Percentiles rank a stretch among this genome's conserved stretches.
Evolutionary conservation across 2,329 filamentous ascomycete species (phyloP).

Genomic region (Sporothrix brasiliensis): DNA sequence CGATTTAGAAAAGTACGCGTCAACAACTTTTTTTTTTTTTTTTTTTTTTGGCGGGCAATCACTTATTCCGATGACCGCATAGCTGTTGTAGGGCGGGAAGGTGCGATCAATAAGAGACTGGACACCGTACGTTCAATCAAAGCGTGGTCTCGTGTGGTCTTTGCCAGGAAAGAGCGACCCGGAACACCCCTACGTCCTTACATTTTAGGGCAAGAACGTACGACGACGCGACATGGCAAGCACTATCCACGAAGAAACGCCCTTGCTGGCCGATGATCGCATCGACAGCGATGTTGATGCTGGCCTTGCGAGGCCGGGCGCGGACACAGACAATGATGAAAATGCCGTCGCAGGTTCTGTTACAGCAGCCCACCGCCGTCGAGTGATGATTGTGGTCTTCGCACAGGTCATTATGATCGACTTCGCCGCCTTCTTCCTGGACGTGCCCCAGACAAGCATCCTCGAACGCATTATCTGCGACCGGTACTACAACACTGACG

Average conservation of each 20-base stretch:
- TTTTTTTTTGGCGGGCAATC: not conserved
- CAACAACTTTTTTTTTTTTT: not conserved
- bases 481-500: constrained; percentile 14
- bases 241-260: not conserved
- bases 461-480: constrained; percentile 5
- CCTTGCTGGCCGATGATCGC: constrained; percentile 6
- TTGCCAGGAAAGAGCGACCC: not conserved
- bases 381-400: not conserved
- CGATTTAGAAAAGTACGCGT: not conserved
- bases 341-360: not conserved
- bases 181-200: not conserved
- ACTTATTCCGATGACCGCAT: not conserved
- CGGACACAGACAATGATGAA: not conserved
- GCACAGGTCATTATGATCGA: constrained; percentile 7
- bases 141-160: too few species aligned
- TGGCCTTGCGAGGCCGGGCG: not conserved
- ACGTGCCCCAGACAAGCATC: constrained; percentile 18
- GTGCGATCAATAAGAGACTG: not conserved
- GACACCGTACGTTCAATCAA: too few species aligned
- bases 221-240: constrained; percentile 10
- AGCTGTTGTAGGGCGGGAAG: constrained; percentile 6
- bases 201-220: not conserved
- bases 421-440: constrained; percentile 22
- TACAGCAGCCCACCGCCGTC: not conserved
- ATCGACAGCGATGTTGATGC: not conserved